Percentiles rank a stretch among this genome's conserved stretches.
These are phyloP conservation scores for Blastobotrys persicus DNA, from an alignment of 1,139 yeast species.

Conservation along the genomic window DNA sequence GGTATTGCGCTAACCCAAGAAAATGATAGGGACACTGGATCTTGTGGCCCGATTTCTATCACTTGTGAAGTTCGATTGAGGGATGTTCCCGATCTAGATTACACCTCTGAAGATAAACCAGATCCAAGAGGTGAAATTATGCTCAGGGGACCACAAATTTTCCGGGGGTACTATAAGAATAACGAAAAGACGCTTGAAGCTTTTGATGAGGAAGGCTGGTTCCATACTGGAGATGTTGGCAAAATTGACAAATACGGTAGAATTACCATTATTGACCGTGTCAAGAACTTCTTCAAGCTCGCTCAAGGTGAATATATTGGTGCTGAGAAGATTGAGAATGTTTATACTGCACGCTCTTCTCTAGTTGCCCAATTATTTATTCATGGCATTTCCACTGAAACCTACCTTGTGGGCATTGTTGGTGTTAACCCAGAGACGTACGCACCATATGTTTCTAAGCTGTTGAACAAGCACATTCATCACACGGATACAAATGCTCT, in stretches of 20 bases:
- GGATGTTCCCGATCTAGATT: slow-evolving; percentile 69
- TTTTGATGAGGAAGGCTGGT: slow-evolving; percentile 68
- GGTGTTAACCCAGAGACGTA: slow-evolving; percentile 54
- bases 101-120: slow-evolving; percentile 50
- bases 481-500: slow-evolving; percentile 34
- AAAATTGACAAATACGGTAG: slow-evolving; percentile 54
- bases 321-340: slow-evolving; percentile 72
- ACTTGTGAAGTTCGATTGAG: slow-evolving; percentile 57
- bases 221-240: slow-evolving; percentile 74
- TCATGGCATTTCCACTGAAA: slow-evolving; percentile 66
- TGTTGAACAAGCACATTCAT: slow-evolving; percentile 25
- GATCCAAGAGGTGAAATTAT: slow-evolving; percentile 57
- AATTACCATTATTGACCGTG: slow-evolving; percentile 64
- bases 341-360: slow-evolving; percentile 54
- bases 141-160: slow-evolving; percentile 67
- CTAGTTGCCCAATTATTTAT: slow-evolving; percentile 55
- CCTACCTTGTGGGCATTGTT: slow-evolving; percentile 59
- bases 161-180: slow-evolving; percentile 58
- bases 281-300: slow-evolving; percentile 75
- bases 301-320: slow-evolving; percentile 82
- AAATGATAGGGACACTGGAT: slow-evolving; percentile 48
- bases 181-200: slow-evolving; percentile 52
- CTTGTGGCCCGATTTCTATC: slow-evolving; percentile 60
- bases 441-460: slow-evolving; percentile 31
- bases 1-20: slow-evolving; percentile 53